Percentiles rank a stretch among this genome's conserved stretches.
These are phyloP conservation scores for Dianthus caryophyllus DNA, from an alignment of 148 eudicot species.

Conservation along the genomic window DNA sequence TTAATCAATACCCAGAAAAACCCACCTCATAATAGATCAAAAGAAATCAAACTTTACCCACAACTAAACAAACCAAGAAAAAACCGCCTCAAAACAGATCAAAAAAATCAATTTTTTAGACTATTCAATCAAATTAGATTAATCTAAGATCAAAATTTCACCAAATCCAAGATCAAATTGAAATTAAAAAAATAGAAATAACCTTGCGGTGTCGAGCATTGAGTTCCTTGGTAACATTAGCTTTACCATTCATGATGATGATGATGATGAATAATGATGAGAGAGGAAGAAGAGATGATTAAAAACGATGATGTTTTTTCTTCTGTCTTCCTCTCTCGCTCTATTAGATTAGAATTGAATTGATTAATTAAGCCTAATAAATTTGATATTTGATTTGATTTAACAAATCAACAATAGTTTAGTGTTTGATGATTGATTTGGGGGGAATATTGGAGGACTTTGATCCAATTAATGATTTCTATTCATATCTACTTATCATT, in stretches of 20 bases:
- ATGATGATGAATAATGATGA: slow-evolving; percentile 5
- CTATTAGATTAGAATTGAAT: too few species aligned
- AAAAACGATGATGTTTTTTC: neutral
- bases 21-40: slow-evolving; percentile 13
- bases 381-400: too few species aligned
- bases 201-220: slow-evolving; percentile 92
- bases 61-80: neutral
- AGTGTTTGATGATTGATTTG: neutral
- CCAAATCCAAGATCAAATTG: slow-evolving; percentile 2
- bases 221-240: slow-evolving; percentile 84
- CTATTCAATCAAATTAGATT: too few species aligned
- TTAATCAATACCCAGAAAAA: neutral
- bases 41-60: neutral
- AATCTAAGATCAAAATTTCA: too few species aligned
- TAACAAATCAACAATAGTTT: neutral
- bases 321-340: too few species aligned
- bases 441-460: neutral
- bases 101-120: too few species aligned
- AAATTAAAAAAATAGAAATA: neutral
- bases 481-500: neutral
- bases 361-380: too few species aligned
- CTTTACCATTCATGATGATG: slow-evolving; percentile 64
- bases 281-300: slow-evolving; percentile 15
- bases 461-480: neutral
- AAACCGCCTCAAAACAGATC: neutral